These are phyloP conservation scores for Xylariaceae sp. DNA, from an alignment of 2,329 filamentous ascomycete genomes.

Conservation along the genomic window DNA sequence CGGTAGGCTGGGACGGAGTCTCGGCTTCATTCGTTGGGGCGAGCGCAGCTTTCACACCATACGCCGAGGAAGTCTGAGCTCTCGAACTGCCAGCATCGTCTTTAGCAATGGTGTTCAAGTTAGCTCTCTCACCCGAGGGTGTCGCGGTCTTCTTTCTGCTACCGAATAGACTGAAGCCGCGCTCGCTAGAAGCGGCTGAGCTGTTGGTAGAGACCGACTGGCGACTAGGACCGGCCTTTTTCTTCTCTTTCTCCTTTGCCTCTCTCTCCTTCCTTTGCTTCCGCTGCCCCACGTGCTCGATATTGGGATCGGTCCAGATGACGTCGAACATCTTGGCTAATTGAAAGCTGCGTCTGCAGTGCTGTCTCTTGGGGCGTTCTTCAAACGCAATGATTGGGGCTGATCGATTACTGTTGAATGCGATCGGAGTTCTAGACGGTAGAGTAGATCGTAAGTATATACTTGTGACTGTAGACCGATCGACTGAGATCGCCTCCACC, in stretches of 20 bases:
- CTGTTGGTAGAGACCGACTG: constrained; percentile 41
- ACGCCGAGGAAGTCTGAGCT: constrained; percentile 21
- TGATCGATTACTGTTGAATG: not conserved
- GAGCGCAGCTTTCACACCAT: constrained; percentile 26
- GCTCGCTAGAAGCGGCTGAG: constrained; percentile 39
- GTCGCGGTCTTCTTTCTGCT: constrained; percentile 33
- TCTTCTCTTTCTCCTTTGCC: constrained; percentile 33
- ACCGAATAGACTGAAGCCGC: constrained; percentile 42
- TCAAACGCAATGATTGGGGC: not conserved
- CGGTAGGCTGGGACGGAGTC: constrained; percentile 19
- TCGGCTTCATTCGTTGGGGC: constrained; percentile 22
- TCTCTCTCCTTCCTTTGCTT: constrained; percentile 45
- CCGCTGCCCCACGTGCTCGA: constrained; percentile 49
- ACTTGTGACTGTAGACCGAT: not conserved
- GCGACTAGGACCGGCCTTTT: constrained; percentile 28
- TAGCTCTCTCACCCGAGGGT: constrained; percentile 19
- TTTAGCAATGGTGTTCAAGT: not conserved
- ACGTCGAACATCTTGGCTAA: constrained; percentile 51
- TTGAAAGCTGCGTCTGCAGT: not conserved
- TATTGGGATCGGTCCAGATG: constrained; percentile 51
- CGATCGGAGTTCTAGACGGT: not conserved
- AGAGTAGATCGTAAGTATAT: not conserved
- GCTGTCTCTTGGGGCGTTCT: no score
- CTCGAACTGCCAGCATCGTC: constrained; percentile 13
- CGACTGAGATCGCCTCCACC: no score